Evolutionary conservation across 31 red algal genomes (phyloP).

Genomic region (Bonnemaisonia californica): DNA sequence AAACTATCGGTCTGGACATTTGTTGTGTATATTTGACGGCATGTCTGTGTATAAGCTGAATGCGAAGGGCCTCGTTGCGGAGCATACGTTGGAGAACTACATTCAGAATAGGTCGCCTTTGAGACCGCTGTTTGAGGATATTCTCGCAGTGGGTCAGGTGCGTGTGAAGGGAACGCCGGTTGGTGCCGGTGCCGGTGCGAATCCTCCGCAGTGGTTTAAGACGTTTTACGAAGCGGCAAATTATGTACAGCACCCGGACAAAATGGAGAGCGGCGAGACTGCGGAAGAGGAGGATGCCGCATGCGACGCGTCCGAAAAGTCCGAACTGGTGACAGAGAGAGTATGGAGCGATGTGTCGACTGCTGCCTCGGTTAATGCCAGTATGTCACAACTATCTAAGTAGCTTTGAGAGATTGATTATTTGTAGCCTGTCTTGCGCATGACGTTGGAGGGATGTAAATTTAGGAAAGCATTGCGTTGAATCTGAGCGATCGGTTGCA

Average conservation of each 20-base stretch:
- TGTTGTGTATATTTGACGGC: conserved; percentile 52
- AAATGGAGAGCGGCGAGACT: neutral
- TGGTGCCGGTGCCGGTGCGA: neutral
- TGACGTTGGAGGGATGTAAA: too few species aligned
- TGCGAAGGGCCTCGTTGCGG: neutral
- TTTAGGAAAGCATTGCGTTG: too few species aligned
- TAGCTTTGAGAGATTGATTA: too few species aligned
- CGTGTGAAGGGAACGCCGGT: neutral
- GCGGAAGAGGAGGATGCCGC: neutral
- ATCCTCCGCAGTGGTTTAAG: neutral
- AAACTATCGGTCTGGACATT: conserved; percentile 11
- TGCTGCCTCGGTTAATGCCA: too few species aligned
- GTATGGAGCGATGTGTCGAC: neutral
- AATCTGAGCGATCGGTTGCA: too few species aligned
- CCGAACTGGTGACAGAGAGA: neutral
- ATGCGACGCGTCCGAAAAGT: neutral
- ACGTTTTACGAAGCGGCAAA: neutral
- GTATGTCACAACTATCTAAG: too few species aligned
- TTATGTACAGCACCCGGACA: neutral
- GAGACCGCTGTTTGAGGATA: neutral
- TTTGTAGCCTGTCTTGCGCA: too few species aligned
- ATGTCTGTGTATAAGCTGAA: neutral
- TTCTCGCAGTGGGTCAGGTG: neutral
- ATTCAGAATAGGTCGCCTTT: neutral
- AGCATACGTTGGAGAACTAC: neutral